These are phyloP conservation scores for Nasturtium officinale DNA, from an alignment of 345 rosid species.

Conservation along the genomic window DNA sequence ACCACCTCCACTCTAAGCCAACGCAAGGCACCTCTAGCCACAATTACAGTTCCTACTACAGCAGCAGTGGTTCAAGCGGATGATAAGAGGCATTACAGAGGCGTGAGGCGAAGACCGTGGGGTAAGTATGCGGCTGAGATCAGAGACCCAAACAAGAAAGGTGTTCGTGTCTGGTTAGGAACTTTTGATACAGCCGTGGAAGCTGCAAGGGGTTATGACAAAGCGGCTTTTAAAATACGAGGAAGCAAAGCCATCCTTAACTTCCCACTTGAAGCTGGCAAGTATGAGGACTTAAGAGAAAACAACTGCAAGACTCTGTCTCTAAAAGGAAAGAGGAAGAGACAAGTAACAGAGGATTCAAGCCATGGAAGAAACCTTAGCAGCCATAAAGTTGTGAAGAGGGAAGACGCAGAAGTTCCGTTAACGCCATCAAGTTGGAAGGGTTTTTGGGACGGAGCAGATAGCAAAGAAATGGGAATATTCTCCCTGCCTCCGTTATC, in stretches of 20 bases:
- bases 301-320: constrained; percentile 1
- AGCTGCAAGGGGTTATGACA: constrained; percentile 50
- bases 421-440: constrained; percentile 91
- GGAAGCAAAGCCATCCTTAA: constrained; percentile 87
- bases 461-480: constrained; percentile 58
- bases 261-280: constrained; percentile 80
- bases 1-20: constrained; percentile 55
- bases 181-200: too few relatives aligned
- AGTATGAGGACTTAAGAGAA: constrained; percentile 23
- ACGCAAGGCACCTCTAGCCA: constrained; percentile 58
- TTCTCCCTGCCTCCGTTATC: constrained; percentile 74
- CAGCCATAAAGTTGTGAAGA: constrained; percentile 37
- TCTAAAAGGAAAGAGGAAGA: constrained; percentile 49
- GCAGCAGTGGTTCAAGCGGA: constrained; percentile 5
- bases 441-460: constrained; percentile 67
- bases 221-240: constrained; percentile 76
- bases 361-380: constrained; percentile 21
- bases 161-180: constrained; percentile 63
- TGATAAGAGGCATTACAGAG: constrained; percentile 65
- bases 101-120: constrained; percentile 86
- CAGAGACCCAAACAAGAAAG: constrained; percentile 84
- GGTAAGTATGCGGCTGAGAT: constrained; percentile 84
- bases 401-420: constrained; percentile 44
- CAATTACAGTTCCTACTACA: constrained; percentile 26
- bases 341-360: constrained; percentile 41